Evolutionary conservation across 352 stramenopile species (phyloP), one percentile per base, ranked within the genome.

Genomic region (Pythium volutum): DNA sequence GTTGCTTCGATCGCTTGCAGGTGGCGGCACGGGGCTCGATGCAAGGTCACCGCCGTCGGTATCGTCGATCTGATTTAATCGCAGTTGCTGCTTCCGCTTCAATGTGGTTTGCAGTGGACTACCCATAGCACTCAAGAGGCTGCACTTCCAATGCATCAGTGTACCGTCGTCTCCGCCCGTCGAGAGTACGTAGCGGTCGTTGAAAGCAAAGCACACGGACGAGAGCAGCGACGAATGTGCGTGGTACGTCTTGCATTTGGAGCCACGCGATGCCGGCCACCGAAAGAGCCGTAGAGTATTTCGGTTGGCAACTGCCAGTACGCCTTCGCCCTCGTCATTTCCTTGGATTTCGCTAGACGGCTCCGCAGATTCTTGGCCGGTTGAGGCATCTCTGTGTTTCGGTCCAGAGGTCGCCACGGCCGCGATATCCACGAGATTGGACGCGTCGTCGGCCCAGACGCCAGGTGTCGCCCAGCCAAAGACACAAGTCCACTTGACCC

Each of bases 391-490:
- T 53, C 56, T 16, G 23, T 50, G 49, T 16, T 26, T 55, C 9
- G 15, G 9, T 16, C 64, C 64, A 1, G 77, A 84, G 6, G 77
- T 73, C 27, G 66, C 74, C 2, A 88, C 62, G 22, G 68, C 69
- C 7, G 70, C 57, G 53, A 91, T 85, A 47, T 89, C 77, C 9
- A 71, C 64, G 36, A 86, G 57, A 36, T 74, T 84, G 1, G 79
- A 77, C 23, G 64, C 66, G 14, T 87, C 74, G 12, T 82, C 72
- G 6, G 59, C 63, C 81, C 81, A 91, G 39, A 89, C 83, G 4
- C 81, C 81, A 15, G 77, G 64, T 0, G 74, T 86, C 18, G 79
- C 57, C 81, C 81, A 91, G 14, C 81, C 79, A 62, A 88, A 91
- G 15, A 83, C 76, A 31, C 76, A 87, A 5, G 76, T 87, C 81